phyloP scores from a whole-genome alignment of 441 rosid species.

The Arabidopsis lyrata region DNA sequence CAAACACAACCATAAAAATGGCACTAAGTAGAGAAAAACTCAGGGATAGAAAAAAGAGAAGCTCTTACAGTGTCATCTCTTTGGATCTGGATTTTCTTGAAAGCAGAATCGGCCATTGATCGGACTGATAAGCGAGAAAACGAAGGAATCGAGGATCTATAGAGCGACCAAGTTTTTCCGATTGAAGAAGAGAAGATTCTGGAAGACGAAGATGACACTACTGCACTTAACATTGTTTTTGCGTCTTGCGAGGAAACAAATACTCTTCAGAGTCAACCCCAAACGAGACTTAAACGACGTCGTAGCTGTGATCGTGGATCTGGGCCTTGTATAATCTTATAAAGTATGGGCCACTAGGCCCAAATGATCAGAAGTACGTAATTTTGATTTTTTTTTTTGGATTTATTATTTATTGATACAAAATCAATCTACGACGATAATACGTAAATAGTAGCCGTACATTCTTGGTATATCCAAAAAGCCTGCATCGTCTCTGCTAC shows the following conservation, averaged over 20 bases:
- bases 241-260: background rate
- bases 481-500: background rate
- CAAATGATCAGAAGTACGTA: background rate
- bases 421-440: background rate
- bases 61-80: conserved; percentile 79
- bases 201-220: conserved; percentile 44
- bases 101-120: conserved; percentile 81
- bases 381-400: background rate
- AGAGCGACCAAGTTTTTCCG: conserved; percentile 32
- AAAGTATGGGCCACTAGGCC: background rate
- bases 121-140: conserved; percentile 51
- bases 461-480: background rate
- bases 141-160: conserved; percentile 38
- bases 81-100: conserved; percentile 84
- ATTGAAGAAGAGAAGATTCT: conserved; percentile 50
- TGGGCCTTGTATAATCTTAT: background rate
- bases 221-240: conserved; percentile 41
- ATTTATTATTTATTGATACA: background rate
- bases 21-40: background rate
- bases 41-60: conserved; percentile 5
- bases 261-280: background rate
- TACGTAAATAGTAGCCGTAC: conserved; percentile 1
- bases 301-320: background rate
- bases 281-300: background rate
- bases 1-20: background rate